Evolutionary conservation across 202 grass and related monocot genomes (phyloP).

Genomic region (Setaria viridis): DNA sequence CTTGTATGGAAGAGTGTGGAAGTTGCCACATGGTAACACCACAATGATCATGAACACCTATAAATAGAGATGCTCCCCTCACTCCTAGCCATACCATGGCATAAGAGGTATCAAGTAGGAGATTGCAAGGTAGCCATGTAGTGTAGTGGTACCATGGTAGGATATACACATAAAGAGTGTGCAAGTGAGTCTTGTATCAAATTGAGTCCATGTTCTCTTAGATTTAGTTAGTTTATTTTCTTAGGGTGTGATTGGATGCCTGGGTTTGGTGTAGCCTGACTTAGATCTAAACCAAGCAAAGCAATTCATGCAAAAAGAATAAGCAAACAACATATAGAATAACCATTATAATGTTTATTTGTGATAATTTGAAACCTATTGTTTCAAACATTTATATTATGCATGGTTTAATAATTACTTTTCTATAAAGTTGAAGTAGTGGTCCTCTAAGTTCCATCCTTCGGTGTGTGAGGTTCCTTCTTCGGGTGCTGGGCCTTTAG

Average conservation of each 20-base stretch:
- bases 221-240: neutral
- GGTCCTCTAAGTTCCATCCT: neutral
- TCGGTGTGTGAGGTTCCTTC: no score
- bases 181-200: no score
- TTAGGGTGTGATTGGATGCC: neutral
- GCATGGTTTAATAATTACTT: neutral
- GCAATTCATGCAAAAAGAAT: neutral
- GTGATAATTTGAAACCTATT: neutral
- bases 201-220: neutral
- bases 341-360: slow-evolving; percentile 4
- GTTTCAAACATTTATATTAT: neutral
- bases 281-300: neutral
- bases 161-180: no score
- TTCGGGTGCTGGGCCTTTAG: no score
- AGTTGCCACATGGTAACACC: no score
- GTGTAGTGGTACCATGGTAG: no score
- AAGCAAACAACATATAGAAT: neutral
- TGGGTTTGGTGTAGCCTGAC: neutral
- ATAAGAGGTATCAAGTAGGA: no score
- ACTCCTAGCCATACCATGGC: no score
- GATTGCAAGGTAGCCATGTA: no score
- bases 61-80: no score
- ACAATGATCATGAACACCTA: no score
- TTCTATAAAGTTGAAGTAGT: neutral
- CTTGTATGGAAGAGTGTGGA: no score